phyloP scores from a whole-genome alignment of 768 basidiomycete genomes.

The Royoungia palumana region DNA sequence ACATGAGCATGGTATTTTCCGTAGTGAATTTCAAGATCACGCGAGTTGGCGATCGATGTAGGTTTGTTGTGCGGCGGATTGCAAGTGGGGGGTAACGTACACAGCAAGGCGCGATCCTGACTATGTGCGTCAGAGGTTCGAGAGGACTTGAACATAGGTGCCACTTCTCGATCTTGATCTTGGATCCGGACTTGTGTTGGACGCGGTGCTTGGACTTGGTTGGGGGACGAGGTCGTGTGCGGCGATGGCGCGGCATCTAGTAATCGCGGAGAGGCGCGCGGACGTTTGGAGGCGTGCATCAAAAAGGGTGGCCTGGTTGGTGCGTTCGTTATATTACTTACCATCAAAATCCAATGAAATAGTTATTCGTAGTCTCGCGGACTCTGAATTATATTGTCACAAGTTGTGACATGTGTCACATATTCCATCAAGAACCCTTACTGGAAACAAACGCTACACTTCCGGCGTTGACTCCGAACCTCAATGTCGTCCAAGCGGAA shows the following conservation, averaged over 20 bases:
- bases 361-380: too few species aligned
- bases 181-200: not conserved
- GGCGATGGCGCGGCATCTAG: conserved; percentile 35
- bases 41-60: conserved; percentile 59
- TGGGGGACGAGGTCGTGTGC: conserved; percentile 20
- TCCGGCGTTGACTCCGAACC: not conserved
- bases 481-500: conserved; percentile 72
- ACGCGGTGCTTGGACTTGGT: not conserved
- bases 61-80: conserved; percentile 50
- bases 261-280: conserved; percentile 28
- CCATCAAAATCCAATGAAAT: too few species aligned
- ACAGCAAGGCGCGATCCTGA: conserved; percentile 47
- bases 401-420: conserved; percentile 13
- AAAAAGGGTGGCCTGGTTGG: not conserved
- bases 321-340: too few species aligned
- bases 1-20: conserved; percentile 82
- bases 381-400: conserved; percentile 18
- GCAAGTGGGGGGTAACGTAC: conserved; percentile 83
- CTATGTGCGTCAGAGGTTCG: conserved; percentile 26
- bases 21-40: conserved; percentile 80
- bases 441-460: too few species aligned
- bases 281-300: conserved; percentile 33
- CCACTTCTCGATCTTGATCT: conserved; percentile 17
- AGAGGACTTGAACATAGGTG: conserved; percentile 33
- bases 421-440: not conserved